Base-by-base conservation (phyloP, 2,329 filamentous ascomycete genomes). In the Cercospora nicotianae region DNA sequence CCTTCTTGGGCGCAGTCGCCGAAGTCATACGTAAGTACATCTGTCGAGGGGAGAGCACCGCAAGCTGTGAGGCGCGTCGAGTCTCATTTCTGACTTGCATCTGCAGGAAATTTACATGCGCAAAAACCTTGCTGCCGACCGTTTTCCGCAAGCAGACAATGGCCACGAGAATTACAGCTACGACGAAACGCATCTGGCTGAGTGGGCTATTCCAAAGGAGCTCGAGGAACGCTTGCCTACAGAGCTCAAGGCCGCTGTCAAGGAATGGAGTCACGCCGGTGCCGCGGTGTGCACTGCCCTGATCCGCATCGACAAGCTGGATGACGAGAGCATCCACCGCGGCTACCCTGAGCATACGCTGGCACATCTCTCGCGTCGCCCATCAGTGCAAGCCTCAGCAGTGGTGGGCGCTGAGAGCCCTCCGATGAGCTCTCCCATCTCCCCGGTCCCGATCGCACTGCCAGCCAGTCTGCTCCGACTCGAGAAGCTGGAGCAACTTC, bases 211-310 rank as follows among this genome's bases (percentile, higher is more conserved):
- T 60, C 77, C 81, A 0, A 70, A 79, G 28, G 72, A 77, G 12
- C 73, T 83, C 28, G 77, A 78, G 75, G 68, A 75, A 30, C 73
- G 71, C 31, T 76, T 84, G 10, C 80, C 82, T 4, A 42, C 67
- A 1, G 68, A 75, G 16, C 73, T 84, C 13, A 72, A 76, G 60
- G 70, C 74, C 12, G 72, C 71, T 36, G 67, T 82, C 31, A 73
- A 77, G 4, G 75, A 78, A 33, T 78, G 83, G 73, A 78, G 80
- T 69, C 78, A 79, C 59, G 78, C 81, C 60, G 82, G 80, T 45
- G 83, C 83, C n/a, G 82, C 82, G 36, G 79, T 83, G 36, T 75
- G 78, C 69, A 83, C 81, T 59, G 77, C 80, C 67, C 72, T 81
- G 42, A 75, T 75, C 33, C 77, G 79, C 28, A 74, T 80, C 53